These are phyloP conservation scores for Blumeriella jaapii DNA, from an alignment of 2,329 filamentous ascomycete species.

Conservation along the genomic window DNA sequence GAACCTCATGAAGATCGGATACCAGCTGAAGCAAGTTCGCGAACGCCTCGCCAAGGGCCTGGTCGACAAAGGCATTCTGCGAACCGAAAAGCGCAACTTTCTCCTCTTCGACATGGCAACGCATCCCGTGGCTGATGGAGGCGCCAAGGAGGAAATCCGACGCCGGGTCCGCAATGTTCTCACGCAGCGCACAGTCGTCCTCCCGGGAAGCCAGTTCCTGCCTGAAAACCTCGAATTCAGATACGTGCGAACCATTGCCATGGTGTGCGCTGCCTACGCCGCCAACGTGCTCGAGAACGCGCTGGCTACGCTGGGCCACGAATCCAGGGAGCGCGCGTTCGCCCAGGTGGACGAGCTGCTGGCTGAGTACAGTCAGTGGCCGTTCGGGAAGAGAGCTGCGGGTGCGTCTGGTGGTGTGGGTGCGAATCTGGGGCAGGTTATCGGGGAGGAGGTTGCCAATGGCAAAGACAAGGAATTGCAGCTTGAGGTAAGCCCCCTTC, in stretches of 20 bases:
- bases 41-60: constrained; percentile 94
- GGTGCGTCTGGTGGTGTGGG: constrained; percentile 72
- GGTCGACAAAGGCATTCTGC: constrained; percentile 95
- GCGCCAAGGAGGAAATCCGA: constrained; percentile 94
- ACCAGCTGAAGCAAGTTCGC: constrained; percentile 97
- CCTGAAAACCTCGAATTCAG: constrained; percentile 92
- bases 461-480: constrained; percentile 91
- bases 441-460: constrained; percentile 76
- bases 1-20: constrained; percentile 99
- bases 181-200: constrained; percentile 85
- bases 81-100: constrained; percentile 99
- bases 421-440: constrained; percentile 79
- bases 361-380: constrained; percentile 95
- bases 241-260: constrained; percentile 80
- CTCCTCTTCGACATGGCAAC: constrained; percentile 99
- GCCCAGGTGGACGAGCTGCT: constrained; percentile 93
- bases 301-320: constrained; percentile 85
- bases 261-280: constrained; percentile 97
- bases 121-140: constrained; percentile 90
- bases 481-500: constrained; percentile 58
- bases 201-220: constrained; percentile 76
- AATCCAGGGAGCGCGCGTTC: constrained; percentile 87
- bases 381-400: constrained; percentile 70
- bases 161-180: constrained; percentile 85
- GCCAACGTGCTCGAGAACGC: constrained; percentile 98